Evolutionary conservation across 306 rosid genomes (phyloP), one percentile per base, ranked within the genome.

Genomic region (Lotus japonicus): DNA sequence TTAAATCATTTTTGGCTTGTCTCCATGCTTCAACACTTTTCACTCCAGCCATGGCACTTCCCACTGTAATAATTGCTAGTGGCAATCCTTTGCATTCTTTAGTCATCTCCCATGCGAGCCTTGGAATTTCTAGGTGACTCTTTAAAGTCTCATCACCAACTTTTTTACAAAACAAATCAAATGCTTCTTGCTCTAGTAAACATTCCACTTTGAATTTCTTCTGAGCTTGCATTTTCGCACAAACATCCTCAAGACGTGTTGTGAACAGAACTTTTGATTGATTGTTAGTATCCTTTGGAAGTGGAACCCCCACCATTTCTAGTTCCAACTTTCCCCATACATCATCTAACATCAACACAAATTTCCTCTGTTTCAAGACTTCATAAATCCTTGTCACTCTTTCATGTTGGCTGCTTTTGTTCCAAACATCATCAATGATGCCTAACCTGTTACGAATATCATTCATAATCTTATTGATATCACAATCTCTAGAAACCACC

Each of bases 261-360:
- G 85, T 73, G 52, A 81, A 64, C 28, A 81, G 0, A 0, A 77
- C 19, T 57, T 73, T 77, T 5, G 71, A 73, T 39, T 52, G 43
- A 5, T 43, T 56, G 0, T 54, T 44, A 9, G 1, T 50, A 0
- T 41, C 19, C 4, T n/a, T 51, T 0, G 43, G 56, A 38, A 0
- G 0, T 2, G 80, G 73, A 13, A 74, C 15, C 11, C 87, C 84
- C 0, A 75, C 23, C 14, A 0, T 56, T 13, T 41, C 15, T 2
- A 82, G 49, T 7, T 82, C 81, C 17, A 79, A 0, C 3, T 14
- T 10, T 7, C 10, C 51, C 86, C 79, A 81, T 14, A 83, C 1
- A 38, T 80, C 87, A 9, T 83, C 87, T 11, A 80, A 48, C 6
- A 80, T 53, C 45, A 55, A 9, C 15, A 18, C 31, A 58, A n/a